A percentile compares a stretch with the other conserved stretches of the same genome.
Evolutionary conservation across 306 rosid genomes (phyloP).

Genomic region (Acacia melanoxylon): DNA sequence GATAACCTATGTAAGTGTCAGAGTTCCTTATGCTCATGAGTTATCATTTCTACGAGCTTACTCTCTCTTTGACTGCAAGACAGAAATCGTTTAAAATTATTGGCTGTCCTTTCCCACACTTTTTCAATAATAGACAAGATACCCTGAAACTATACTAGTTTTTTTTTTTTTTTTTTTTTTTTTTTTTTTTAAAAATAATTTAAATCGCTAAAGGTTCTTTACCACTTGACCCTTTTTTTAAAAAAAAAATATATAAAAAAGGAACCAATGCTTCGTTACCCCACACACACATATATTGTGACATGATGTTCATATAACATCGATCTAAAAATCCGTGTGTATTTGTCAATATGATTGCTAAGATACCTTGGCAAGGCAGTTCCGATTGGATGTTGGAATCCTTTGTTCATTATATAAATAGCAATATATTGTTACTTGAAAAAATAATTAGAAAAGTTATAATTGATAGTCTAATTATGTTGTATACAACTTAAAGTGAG

Average conservation of each 20-base stretch:
- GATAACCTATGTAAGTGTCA: not conserved
- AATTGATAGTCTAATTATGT: conserved; percentile 31
- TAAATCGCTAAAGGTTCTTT: not conserved
- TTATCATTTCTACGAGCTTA: not conserved
- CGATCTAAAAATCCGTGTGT: not conserved
- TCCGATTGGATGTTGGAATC: not conserved
- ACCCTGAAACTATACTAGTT: not conserved
- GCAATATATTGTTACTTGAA: too few relatives aligned
- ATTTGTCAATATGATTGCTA: not conserved
- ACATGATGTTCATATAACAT: not conserved
- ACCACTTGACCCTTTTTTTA: not conserved
- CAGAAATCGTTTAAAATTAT: not conserved
- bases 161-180: not conserved
- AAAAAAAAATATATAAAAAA: not conserved
- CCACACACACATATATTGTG: not conserved
- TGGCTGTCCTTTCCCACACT: not conserved
- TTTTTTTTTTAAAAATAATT: too few relatives aligned
- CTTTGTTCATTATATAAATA: not conserved
- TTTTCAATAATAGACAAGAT: not conserved
- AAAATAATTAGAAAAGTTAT: conserved; percentile 11
- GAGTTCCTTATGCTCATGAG: not conserved
- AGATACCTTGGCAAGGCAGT: not conserved
- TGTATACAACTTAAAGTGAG: conserved; percentile 35
- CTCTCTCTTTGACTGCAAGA: not conserved
- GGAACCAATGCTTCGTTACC: not conserved